Base-by-base conservation (phyloP, 148 eudicot genomes). In the Amaranthus cruentus region DNA sequence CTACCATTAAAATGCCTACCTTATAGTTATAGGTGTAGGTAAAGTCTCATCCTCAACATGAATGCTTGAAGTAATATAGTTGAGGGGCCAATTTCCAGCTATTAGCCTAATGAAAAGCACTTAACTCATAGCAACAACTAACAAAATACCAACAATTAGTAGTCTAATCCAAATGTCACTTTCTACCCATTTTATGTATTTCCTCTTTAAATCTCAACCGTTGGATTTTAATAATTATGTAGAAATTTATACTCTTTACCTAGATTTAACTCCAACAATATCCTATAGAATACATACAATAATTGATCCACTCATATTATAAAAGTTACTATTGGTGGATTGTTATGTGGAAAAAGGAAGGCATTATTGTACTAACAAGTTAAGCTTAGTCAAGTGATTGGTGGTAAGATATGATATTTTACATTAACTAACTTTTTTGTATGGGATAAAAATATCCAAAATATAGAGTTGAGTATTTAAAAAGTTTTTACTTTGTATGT, bases 31-130 rank as follows among this genome's bases (percentile, higher is more conserved):
- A 71, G 51, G 46, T 71, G 62, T 46, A 44, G 64, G 64, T 38
- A 50, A 53, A 71, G 51, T 64, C 14, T 46, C 52, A 12, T 6
- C 52, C 51, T 64, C n/a, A 56, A 57, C 63, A 15, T 71, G 53
- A 57, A 71, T 8, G 15, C 53, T n/a, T 4, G 42, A 47, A 71
- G 55, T 46, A 58, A 71, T 28, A 71, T 49, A 47, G 55, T 47
- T 50, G 74, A 71, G 74, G 65, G 66, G 44, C 74, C 74, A 71
- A 43, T 48, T 72, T 61, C 43, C 75, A 49, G 75, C 75, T 6
- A 72, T 59, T 7, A 47, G 7, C 18, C 42, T 66, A 5, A 66
- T 2, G 50, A 48, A 66, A n/a, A 47, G 49, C 52, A 47, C 68
- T 42, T 62, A 62, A 10, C 48, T 58, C 6, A 15, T 5, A 6